A percentile compares a stretch with the other conserved stretches of the same genome.
Conservation (phyloP, 805 yeast genomes). For the Barnettozyma populi region DNA sequence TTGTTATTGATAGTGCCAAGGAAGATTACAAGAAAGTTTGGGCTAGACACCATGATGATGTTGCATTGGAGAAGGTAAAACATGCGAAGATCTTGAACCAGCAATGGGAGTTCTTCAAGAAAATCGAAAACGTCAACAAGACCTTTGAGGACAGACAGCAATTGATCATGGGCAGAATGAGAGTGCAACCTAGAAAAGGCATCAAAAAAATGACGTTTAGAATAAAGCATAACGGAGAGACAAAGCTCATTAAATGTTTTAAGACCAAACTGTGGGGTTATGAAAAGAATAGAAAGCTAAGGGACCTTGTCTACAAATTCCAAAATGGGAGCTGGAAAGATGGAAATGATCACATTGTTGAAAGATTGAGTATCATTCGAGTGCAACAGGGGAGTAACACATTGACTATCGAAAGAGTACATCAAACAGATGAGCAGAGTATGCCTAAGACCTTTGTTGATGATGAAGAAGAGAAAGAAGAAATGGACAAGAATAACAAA, state of each 20-base stretch:
- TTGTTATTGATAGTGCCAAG: conserved; percentile 59
- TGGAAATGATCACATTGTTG: conserved; percentile 75
- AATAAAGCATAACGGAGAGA: conserved; percentile 49
- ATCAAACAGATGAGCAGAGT: conserved; percentile 14
- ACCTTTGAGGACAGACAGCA: conserved; percentile 38
- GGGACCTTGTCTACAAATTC: conserved; percentile 61
- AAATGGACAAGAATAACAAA: conserved; percentile 38
- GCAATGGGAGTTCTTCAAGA: conserved; percentile 33
- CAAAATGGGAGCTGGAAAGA: conserved; percentile 70
- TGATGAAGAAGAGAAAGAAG: conserved; percentile 34
- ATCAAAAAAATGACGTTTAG: conserved; percentile 57
- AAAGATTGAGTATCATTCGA: conserved; percentile 34
- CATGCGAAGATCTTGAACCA: conserved; percentile 33
- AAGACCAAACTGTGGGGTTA: conserved; percentile 91
- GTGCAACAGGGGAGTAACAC: conserved; percentile 15
- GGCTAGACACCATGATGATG: conserved; percentile 45
- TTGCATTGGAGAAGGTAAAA: conserved; percentile 24
- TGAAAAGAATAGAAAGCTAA: conserved; percentile 56
- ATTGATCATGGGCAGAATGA: conserved; percentile 52
- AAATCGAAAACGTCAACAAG: conserved; percentile 31
- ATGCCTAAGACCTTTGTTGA: conserved; percentile 25
- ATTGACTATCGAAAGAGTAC: conserved; percentile 13
- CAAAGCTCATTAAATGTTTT: conserved; percentile 51
- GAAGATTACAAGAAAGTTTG: conserved; percentile 44
- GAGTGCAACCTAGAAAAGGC: conserved; percentile 51